These are phyloP conservation scores for Trifolium subterraneum DNA, from an alignment of 306 rosid genomes.

Conservation along the genomic window DNA sequence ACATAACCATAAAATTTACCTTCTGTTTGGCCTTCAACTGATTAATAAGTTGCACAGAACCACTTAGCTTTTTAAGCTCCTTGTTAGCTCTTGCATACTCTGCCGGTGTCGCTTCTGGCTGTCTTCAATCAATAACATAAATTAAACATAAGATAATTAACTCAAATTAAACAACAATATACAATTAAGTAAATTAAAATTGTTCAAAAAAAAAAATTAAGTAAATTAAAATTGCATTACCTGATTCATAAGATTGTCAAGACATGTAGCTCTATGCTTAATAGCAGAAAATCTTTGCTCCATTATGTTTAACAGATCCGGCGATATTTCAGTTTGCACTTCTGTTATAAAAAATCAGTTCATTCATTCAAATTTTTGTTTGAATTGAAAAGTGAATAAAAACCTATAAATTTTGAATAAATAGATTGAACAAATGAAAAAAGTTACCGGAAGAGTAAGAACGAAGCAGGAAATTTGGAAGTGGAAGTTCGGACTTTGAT, in stretches of 20 bases:
- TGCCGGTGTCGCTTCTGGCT: constrained; percentile 81
- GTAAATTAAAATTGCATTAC: constrained; percentile 48
- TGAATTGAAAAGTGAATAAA: not conserved
- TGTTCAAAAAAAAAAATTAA: too few species aligned
- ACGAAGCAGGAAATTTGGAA: constrained; percentile 39
- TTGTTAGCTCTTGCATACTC: constrained; percentile 86
- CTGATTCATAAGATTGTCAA: constrained; percentile 62
- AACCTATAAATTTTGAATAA: not conserved
- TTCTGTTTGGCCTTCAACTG: constrained; percentile 75
- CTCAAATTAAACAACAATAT: not conserved
- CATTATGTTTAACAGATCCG: constrained; percentile 71
- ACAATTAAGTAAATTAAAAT: constrained; percentile 14
- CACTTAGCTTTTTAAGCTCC: constrained; percentile 82
- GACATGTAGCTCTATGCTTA: constrained; percentile 65
- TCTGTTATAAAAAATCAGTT: constrained; percentile 44
- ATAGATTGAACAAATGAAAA: not conserved
- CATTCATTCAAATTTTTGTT: not conserved
- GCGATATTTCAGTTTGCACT: constrained; percentile 58
- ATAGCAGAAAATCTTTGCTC: constrained; percentile 73
- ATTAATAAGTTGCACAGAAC: constrained; percentile 67
- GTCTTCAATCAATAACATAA: constrained; percentile 67
- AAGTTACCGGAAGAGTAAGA: constrained; percentile 56
- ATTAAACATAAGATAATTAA: constrained; percentile 38
- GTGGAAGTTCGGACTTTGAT: constrained; percentile 21
- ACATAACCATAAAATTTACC: constrained; percentile 48